A percentile compares a stretch with the other conserved stretches of the same genome.
Evolutionary conservation across 768 basidiomycete genomes (phyloP).

Genomic region (Pisolithus tinctorius): DNA sequence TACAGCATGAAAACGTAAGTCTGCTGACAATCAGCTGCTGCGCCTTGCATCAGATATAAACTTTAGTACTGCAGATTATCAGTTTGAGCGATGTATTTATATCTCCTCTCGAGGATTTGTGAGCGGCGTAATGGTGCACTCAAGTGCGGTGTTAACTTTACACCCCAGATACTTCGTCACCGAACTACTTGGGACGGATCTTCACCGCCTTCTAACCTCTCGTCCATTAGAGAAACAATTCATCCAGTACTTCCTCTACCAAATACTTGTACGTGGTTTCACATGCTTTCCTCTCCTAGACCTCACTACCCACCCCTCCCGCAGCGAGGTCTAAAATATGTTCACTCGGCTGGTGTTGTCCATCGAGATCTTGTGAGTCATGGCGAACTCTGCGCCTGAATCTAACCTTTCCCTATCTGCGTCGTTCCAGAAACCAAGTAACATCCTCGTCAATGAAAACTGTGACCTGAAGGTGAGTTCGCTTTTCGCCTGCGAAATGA

Average conservation of each 20-base stretch:
- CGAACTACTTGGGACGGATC: conserved; percentile 94
- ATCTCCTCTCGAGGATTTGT: conserved; percentile 98
- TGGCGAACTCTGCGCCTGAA: not conserved
- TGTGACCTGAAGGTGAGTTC: conserved; percentile 86
- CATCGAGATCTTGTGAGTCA: conserved; percentile 84
- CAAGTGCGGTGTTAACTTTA: not conserved
- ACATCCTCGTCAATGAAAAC: conserved; percentile 99
- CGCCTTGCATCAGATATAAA: conserved; percentile 3
- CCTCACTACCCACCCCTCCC: conserved; percentile 3
- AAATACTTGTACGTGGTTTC: conserved; percentile 71
- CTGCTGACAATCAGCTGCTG: not conserved
- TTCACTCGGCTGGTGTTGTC: conserved; percentile 97
- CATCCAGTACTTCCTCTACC: conserved; percentile 99
- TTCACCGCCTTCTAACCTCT: conserved; percentile 96
- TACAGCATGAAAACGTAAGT: conserved; percentile 94
- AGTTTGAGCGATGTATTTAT: conserved; percentile 99
- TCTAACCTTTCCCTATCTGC: not conserved
- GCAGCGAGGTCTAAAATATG: conserved; percentile 97
- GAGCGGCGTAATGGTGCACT: conserved; percentile 24
- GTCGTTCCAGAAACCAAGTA: conserved; percentile 81
- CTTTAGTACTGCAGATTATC: conserved; percentile 65
- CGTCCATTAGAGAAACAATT: conserved; percentile 99
- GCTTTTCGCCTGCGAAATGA: not conserved
- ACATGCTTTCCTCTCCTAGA: not conserved
- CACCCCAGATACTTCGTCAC: conserved; percentile 90